phyloP scores from a whole-genome alignment of 2,329 filamentous ascomycete species.

The Torrubiella hemipterigena region DNA sequence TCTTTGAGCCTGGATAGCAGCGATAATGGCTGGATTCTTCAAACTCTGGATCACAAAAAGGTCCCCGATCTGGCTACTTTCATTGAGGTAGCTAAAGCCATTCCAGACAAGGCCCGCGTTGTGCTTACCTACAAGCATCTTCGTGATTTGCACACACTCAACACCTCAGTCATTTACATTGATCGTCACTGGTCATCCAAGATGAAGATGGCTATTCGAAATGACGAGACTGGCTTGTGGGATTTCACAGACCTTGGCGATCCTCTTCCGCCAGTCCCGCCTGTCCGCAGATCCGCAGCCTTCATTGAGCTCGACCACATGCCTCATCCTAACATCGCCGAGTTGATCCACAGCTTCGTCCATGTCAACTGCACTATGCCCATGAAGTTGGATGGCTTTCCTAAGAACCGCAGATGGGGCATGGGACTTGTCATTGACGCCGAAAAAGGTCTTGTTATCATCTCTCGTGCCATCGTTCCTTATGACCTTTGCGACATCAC shows the following conservation, averaged over 20 bases:
- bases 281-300: constrained; percentile 65
- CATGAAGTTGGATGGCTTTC: constrained; percentile 94
- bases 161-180: constrained; percentile 83
- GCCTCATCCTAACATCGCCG: constrained; percentile 78
- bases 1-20: constrained; percentile 91
- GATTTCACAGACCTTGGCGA: constrained; percentile 83
- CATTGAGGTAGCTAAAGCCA: constrained; percentile 77
- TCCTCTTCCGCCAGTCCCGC: constrained; percentile 61
- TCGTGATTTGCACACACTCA: constrained; percentile 83
- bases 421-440: constrained; percentile 97
- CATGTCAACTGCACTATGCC: constrained; percentile 89
- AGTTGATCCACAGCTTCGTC: constrained; percentile 89
- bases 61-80: constrained; percentile 82
- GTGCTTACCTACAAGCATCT: constrained; percentile 95
- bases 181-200: constrained; percentile 94
- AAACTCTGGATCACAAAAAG: constrained; percentile 83
- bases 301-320: constrained; percentile 90
- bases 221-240: constrained; percentile 85
- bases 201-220: constrained; percentile 85
- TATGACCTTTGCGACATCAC: constrained; percentile 96
- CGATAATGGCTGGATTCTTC: constrained; percentile 86
- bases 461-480: constrained; percentile 86
- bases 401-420: constrained; percentile 84
- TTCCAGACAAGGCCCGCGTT: constrained; percentile 72
- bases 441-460: constrained; percentile 85